These are phyloP conservation scores for Ogataea dorogensis DNA, from an alignment of 805 yeast genomes.

Conservation along the genomic window DNA sequence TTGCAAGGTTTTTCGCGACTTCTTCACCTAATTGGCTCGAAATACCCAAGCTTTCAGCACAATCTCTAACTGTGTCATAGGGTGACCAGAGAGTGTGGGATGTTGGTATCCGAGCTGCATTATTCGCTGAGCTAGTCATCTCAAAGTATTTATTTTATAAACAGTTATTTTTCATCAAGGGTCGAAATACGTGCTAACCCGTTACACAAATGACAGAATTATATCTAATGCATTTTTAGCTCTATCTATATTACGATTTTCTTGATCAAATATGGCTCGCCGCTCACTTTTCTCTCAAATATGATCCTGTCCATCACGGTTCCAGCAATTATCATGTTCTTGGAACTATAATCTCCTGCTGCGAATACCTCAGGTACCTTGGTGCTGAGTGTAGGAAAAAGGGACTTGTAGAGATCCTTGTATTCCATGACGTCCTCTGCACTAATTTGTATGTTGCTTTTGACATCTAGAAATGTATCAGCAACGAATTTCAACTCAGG, in stretches of 20 bases:
- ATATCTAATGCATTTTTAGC: too few species aligned
- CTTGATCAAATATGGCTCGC: constrained; percentile 21
- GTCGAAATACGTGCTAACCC: too few species aligned
- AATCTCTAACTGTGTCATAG: constrained; percentile 93
- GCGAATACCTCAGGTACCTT: constrained; percentile 41
- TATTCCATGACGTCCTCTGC: constrained; percentile 56
- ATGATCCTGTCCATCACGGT: constrained; percentile 32
- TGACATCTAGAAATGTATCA: constrained; percentile 28
- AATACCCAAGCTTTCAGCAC: constrained; percentile 88
- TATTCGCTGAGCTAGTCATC: constrained; percentile 10
- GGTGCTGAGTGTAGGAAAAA: constrained; percentile 51
- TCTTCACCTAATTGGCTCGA: constrained; percentile 73
- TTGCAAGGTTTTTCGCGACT: constrained; percentile 89
- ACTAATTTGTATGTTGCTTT: constrained; percentile 37
- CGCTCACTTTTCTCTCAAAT: constrained; percentile 27
- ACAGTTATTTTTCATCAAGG: neutral
- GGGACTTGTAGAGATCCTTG: constrained; percentile 46
- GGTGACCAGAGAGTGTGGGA: constrained; percentile 98
- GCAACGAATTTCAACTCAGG: constrained; percentile 51
- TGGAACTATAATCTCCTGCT: constrained; percentile 48
- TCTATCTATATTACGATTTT: neutral
- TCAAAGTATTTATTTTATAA: neutral
- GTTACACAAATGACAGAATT: too few species aligned
- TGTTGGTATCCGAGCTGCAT: constrained; percentile 46
- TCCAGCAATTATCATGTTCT: constrained; percentile 44